Conservation (phyloP, 495 filamentous ascomycete genomes). For the Poronia punctata region DNA sequence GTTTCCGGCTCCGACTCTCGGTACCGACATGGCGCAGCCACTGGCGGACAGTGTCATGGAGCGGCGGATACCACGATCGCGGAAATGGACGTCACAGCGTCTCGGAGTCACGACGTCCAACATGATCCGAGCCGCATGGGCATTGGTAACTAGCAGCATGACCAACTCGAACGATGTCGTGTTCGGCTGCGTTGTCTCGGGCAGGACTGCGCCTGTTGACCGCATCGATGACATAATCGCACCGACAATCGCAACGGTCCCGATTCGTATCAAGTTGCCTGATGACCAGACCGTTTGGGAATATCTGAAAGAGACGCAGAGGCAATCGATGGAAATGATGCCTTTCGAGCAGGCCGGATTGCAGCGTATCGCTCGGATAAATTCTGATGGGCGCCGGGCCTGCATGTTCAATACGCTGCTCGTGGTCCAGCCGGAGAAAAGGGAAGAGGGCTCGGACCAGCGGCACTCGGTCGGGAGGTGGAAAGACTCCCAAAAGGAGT, state of each 20-base stretch:
- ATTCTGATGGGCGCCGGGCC: slow-evolving; percentile 42
- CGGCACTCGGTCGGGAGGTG: too few relatives aligned
- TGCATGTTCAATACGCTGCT: slow-evolving; percentile 49
- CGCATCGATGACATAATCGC: slow-evolving; percentile 37
- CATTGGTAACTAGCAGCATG: slow-evolving; percentile 13
- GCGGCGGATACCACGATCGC: too few relatives aligned
- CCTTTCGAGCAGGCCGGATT: slow-evolving; percentile 52
- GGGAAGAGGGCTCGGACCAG: too few relatives aligned
- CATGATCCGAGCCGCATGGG: slow-evolving; percentile 23
- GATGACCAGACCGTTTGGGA: slow-evolving; percentile 19
- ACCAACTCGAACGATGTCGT: slow-evolving; percentile 24
- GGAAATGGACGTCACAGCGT: too few relatives aligned
- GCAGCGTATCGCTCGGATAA: slow-evolving; percentile 48
- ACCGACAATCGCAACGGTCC: slow-evolving; percentile 49
- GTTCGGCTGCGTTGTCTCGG: slow-evolving; percentile 44
- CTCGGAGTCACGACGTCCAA: slow-evolving; percentile 13
- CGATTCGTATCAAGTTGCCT: slow-evolving; percentile 22
- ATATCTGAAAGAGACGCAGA: slow-evolving; percentile 37
- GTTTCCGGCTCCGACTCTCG: too few relatives aligned
- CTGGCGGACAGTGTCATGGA: too few relatives aligned
- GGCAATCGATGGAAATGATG: slow-evolving; percentile 35
- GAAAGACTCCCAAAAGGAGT: too few relatives aligned
- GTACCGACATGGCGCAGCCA: too few relatives aligned
- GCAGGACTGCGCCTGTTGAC: slow-evolving; percentile 32
- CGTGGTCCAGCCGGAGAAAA: slow-evolving; percentile 44